phyloP scores from a whole-genome alignment of 306 rosid species.

The Malus sylvestris region DNA sequence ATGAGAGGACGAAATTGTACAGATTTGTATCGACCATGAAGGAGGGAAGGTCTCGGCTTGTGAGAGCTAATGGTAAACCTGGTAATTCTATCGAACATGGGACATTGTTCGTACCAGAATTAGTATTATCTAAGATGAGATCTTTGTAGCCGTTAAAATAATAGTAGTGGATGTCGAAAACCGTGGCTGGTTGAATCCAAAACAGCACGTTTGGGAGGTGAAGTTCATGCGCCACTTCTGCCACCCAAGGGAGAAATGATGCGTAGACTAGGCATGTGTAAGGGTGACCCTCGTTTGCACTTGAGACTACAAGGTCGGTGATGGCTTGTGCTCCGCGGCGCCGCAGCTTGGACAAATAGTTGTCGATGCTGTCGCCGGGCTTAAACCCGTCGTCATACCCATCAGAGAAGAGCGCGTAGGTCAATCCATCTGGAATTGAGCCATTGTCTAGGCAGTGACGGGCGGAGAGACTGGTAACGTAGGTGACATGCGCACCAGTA shows the following conservation, averaged over 20 bases:
- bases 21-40: conserved; percentile 10
- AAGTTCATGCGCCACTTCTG: conserved; percentile 6
- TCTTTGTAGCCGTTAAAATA: conserved; percentile 27
- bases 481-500: conserved; percentile 31
- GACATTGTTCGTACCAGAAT: background rate
- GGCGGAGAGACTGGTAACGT: conserved; percentile 10
- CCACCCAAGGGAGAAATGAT: conserved; percentile 23
- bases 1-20: background rate
- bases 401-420: conserved; percentile 34
- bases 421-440: conserved; percentile 12
- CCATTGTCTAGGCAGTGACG: conserved; percentile 15
- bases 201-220: conserved; percentile 19
- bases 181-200: conserved; percentile 38
- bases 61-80: conserved; percentile 13
- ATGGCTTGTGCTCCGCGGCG: conserved; percentile 21
- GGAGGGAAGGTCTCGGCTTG: conserved; percentile 27
- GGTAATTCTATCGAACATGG: conserved; percentile 2
- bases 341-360: background rate
- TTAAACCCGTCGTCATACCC: conserved; percentile 33
- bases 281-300: conserved; percentile 10
- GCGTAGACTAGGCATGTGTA: conserved; percentile 22
- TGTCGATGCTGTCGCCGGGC: background rate
- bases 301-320: conserved; percentile 3
- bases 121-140: background rate
- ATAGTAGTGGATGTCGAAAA: conserved; percentile 24